Evolutionary conservation across 371 early-diverging fungal genomes (phyloP).

Genomic region (Actinomortierella wolfii): DNA sequence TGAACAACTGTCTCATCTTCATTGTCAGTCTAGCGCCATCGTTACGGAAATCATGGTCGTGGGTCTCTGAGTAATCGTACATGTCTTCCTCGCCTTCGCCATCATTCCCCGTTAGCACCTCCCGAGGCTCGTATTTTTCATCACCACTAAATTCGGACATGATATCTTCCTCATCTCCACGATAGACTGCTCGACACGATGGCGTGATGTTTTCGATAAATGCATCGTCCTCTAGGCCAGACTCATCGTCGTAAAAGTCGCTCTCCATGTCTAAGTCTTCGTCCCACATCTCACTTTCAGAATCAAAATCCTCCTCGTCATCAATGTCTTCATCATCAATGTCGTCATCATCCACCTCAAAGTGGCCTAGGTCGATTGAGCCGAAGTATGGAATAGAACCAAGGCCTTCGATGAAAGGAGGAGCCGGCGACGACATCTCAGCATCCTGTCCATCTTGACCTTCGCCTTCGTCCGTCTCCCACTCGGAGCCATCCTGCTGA

Average conservation of each 20-base stretch:
- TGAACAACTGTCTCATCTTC: constrained; percentile 32
- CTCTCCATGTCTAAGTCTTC: constrained; percentile 5
- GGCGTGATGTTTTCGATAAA: constrained; percentile 20
- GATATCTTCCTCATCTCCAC: constrained; percentile 14
- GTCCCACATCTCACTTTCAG: neutral
- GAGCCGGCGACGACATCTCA: neutral
- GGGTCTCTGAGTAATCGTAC: constrained; percentile 4
- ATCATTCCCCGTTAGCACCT: neutral
- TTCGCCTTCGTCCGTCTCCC: constrained; percentile 5
- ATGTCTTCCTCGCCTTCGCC: constrained; percentile 35
- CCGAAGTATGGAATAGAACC: no score
- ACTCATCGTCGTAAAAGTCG: neutral
- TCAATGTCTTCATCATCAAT: neutral
- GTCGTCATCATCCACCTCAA: neutral
- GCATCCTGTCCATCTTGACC: neutral
- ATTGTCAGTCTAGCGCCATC: constrained; percentile 10
- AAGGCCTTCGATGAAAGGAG: neutral
- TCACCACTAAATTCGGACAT: constrained; percentile 45
- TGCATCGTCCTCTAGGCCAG: neutral
- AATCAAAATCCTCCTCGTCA: neutral
- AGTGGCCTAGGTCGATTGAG: no score
- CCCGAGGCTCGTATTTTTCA: constrained; percentile 32
- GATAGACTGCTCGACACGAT: constrained; percentile 6
- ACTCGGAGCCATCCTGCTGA: neutral
- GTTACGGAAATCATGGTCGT: neutral